Evolutionary conservation across 106 monocot species (phyloP), one percentile per base, ranked within the genome.

Genomic region (Dendrobium officinale): DNA sequence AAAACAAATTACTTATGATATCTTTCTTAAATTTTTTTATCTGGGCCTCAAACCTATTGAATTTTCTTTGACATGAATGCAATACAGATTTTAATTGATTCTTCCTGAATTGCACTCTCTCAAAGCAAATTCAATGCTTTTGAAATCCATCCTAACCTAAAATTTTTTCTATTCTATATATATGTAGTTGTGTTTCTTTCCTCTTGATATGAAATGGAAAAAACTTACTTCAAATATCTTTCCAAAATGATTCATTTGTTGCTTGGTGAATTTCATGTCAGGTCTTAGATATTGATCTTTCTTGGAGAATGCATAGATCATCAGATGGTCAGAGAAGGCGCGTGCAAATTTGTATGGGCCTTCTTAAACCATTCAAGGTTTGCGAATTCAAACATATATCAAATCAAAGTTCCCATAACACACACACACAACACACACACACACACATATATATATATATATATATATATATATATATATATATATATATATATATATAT

Each of bases 311-410:
- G 98, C 98, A 98, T 75, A 95, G 89, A 79, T 75, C 83, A 55
- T 98, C 94, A 64, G 94, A 98, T 86, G 94, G 98, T 64, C 94
- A 98, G 79, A 86, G 92, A 82, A 91, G 98, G 78, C 82, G 98
- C 47, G 88, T 98, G 73, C 98, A 98, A 77, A 98, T 98, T 40
- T 98, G 98, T 48, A 95, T 98, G 98, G 94, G 98, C n/a, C 92
- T 98, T 77, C 89, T 98, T 19, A 95, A 85, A 80, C 83, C 90
- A 87, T 98, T 88, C 85, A 95, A 92, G 92, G 97, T 91, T 59
- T 79, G 76, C 72, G 9, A 29, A 33, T 9, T 68, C 1, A 9
- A 26, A 42, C 24, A 2, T 64, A 61, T n/a, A 1, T 61, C 11
- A 15, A 37, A 37, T 37, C 37, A 37, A 37, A 37, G 37, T 3